Evolutionary conservation across 148 eudicot genomes (phyloP), one percentile per base, ranked within the genome.

Genomic region (Rhododendron simsii): DNA sequence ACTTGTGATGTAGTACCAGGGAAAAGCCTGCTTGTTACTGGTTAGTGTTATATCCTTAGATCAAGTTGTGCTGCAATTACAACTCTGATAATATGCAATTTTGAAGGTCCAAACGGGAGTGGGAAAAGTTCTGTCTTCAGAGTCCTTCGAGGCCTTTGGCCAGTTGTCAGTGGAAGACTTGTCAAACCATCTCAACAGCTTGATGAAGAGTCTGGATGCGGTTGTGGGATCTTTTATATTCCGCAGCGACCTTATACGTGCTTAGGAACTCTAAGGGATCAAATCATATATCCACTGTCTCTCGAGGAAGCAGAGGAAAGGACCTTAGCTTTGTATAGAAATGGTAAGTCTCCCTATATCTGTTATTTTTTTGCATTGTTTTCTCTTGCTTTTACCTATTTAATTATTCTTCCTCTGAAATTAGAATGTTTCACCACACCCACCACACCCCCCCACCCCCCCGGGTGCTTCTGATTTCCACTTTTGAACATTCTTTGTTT

Each of bases 101-200:
- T 83, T 91, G 67, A 89, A 96, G 99, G 99, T 90, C 99, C 98
- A 81, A 96, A 96, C 82, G 99, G 99, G 78, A 96, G 99, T 93
- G 99, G 99, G 57, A 96, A 96, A 90, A 96, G 99, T 90, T 96
- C 99, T 10, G 86, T 96, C 78, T 96, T 96, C 90, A 92, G 99
- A 91, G 98, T 92, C 88, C 98, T 96, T 84, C 91, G 99, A 82
- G 98, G 94, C 86, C 94, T 96, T 82, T 96, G 99, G 98, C 99
- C 98, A 41, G 91, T 91, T 78, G 96, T 90, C 57, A 92, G 90
- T 85, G 99, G 99, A 87, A 94, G 89, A 87, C 92, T 94, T 15
- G 53, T 90, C 65, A 92, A 88, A 85, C 98, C 98, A 50, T 80
- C 89, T 59, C 95, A 92, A 84, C 88, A 88, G 81, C 86, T 93